phyloP scores from a whole-genome alignment of 2,329 filamentous ascomycete genomes.

The Ophiostoma novo-ulmi region DNA sequence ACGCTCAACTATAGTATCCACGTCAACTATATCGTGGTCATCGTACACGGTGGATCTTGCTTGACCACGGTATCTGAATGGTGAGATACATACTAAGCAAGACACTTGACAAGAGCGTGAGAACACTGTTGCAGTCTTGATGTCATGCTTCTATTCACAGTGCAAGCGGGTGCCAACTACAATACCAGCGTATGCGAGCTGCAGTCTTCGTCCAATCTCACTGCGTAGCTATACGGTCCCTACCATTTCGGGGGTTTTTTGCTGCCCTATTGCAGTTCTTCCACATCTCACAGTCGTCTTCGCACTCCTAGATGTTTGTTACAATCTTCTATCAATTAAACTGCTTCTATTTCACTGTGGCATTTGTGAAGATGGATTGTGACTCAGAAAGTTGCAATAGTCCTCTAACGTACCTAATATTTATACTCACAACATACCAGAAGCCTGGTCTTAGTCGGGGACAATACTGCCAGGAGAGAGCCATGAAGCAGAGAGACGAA shows the following conservation, averaged over 20 bases:
- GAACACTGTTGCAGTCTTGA: background rate
- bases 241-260: no score
- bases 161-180: background rate
- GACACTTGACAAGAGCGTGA: background rate
- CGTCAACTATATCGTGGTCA: no score
- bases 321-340: no score
- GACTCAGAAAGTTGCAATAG: background rate
- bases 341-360: background rate
- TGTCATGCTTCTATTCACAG: background rate
- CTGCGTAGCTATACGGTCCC: background rate
- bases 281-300: background rate
- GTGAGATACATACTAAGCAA: background rate
- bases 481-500: background rate
- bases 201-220: background rate
- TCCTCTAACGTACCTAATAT: no score
- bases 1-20: no score
- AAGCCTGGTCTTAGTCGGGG: no score
- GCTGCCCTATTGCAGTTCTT: background rate
- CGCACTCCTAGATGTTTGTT: background rate
- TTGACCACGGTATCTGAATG: background rate
- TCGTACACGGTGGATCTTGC: no score
- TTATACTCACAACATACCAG: no score
- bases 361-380: background rate
- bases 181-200: background rate
- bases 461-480: no score